These are phyloP conservation scores for Calocera viscosa DNA, from an alignment of 768 basidiomycete genomes.

Conservation along the genomic window DNA sequence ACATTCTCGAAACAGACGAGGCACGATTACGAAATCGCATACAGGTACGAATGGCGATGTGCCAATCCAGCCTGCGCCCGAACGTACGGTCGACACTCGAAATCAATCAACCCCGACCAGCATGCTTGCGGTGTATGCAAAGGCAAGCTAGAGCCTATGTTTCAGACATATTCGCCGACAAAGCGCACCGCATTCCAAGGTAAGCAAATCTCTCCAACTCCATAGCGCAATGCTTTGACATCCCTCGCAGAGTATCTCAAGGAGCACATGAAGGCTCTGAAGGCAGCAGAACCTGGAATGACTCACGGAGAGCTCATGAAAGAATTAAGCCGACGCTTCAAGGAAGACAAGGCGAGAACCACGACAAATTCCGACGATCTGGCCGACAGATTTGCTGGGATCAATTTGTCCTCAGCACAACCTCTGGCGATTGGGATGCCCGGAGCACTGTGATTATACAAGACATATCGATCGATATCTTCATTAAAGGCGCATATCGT, in stretches of 20 bases:
- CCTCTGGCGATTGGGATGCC: not conserved
- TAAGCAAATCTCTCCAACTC: slow-evolving; percentile 8
- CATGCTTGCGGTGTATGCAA: slow-evolving; percentile 29
- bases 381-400: slow-evolving; percentile 10
- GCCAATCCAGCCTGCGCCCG: slow-evolving; percentile 22
- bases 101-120: slow-evolving; percentile 26
- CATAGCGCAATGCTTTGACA: not conserved
- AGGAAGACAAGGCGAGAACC: slow-evolving; percentile 12
- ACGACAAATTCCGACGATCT: slow-evolving; percentile 9
- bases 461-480: not conserved
- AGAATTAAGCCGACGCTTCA: slow-evolving; percentile 19
- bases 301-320: slow-evolving; percentile 26
- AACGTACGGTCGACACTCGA: slow-evolving; percentile 24
- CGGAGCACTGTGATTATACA: not conserved
- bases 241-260: slow-evolving; percentile 20
- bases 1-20: slow-evolving; percentile 22
- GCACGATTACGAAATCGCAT: slow-evolving; percentile 31
- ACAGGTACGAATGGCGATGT: slow-evolving; percentile 22
- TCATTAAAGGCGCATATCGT: not conserved
- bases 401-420: not conserved
- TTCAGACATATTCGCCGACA: slow-evolving; percentile 20
- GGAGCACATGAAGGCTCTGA: slow-evolving; percentile 21
- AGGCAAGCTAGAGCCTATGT: slow-evolving; percentile 22
- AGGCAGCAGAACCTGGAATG: slow-evolving; percentile 20
- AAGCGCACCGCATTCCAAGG: slow-evolving; percentile 25